Percentiles rank a stretch among this genome's conserved stretches.
Evolutionary conservation across 1,284 basidiomycete species (phyloP).

Genomic region (Limonomyces culmigenus): DNA sequence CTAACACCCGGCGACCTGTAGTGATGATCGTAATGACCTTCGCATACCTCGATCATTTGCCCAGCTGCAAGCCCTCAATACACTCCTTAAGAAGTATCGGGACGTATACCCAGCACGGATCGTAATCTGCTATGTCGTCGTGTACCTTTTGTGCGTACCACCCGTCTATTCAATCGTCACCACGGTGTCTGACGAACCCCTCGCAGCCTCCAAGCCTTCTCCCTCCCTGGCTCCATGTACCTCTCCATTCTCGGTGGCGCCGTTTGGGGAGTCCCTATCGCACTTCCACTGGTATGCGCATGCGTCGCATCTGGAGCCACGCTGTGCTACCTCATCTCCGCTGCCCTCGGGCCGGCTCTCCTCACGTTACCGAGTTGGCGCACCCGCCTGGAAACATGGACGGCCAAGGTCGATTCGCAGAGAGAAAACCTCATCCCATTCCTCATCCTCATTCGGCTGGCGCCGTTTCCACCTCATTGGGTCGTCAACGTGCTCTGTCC

Average conservation of each 20-base stretch:
- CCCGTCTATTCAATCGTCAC: not conserved
- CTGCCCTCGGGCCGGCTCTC: constrained; percentile 78
- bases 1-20: constrained; percentile 13
- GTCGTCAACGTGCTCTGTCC: constrained; percentile 88
- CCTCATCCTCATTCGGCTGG: constrained; percentile 84
- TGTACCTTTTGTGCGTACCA: constrained; percentile 75
- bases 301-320: constrained; percentile 86
- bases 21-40: constrained; percentile 56
- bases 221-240: constrained; percentile 96
- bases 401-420: constrained; percentile 52
- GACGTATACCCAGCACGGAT: constrained; percentile 72
- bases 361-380: constrained; percentile 78
- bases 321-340: constrained; percentile 86
- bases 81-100: constrained; percentile 76
- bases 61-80: constrained; percentile 69
- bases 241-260: constrained; percentile 93
- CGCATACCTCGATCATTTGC: constrained; percentile 73
- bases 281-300: constrained; percentile 81
- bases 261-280: constrained; percentile 84
- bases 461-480: constrained; percentile 94
- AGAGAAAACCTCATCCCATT: constrained; percentile 74
- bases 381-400: constrained; percentile 68
- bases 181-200: constrained; percentile 5
- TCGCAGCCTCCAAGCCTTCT: constrained; percentile 84
- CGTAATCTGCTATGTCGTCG: constrained; percentile 67